Evolutionary conservation across 2,329 filamentous ascomycete genomes (phyloP), one percentile per base, ranked within the genome.

Genomic region (Juglanconis oblonga): DNA sequence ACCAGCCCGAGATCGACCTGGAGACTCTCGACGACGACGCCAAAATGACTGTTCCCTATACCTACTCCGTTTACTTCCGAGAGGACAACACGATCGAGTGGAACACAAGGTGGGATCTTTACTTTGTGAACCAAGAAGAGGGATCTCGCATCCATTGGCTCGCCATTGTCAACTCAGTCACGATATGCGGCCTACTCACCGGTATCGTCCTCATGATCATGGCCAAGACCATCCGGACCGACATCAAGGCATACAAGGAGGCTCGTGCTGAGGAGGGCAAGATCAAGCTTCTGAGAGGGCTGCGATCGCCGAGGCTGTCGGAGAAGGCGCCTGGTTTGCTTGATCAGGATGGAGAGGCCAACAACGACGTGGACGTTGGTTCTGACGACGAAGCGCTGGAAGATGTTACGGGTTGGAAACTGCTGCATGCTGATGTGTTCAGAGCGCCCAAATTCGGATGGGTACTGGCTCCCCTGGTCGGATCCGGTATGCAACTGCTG

Each of bases 11-110:
- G 59, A 77, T 80, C 44, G 79, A 81, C 40, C 76, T 79, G 47
- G 84, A 87, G 54, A 77, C 82, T 31, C 61, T 63, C 3, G 83
- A 88, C 47, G 87, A 90, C 61, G 83, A 82, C 32, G 84, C 85
- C 13, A 90, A 79, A 2, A 73, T 95, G 53, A 86, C 82, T 2
- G 88, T 96, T 55, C 91, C 92, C 0, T 96, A 93, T 74, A 90
- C 91, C 0, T 97, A 96, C 75, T 94, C 91, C 3, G 89, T 96
- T 13, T 96, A 95, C 74, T 97, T 92, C 77, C 87, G 91, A 55
- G 90, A 96, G 71, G 91, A 96, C 63, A 84, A 88, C 47, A 85
- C 82, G 24, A 79, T 96, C 54, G 91, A 95, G 64, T 97, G 92
- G 92, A 80, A 81, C 59, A 91, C 88, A 67, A 85, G 92, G 57